Evolutionary conservation across 495 filamentous ascomycete genomes (phyloP).

Genomic region (Aspergillus taichungensis): DNA sequence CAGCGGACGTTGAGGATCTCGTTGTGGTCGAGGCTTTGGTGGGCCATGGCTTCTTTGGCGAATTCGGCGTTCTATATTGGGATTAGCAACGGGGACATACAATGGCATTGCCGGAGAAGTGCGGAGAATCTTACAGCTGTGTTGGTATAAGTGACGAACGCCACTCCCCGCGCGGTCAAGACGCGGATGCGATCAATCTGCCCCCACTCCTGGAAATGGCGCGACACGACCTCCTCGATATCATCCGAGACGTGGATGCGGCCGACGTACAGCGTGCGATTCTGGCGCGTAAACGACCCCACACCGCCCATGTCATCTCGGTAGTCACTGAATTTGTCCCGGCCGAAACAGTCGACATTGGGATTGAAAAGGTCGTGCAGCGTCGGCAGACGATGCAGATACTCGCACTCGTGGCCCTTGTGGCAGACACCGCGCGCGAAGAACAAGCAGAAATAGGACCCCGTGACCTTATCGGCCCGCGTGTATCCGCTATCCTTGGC

Average conservation of each 20-base stretch:
- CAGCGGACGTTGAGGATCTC: constrained; percentile 95
- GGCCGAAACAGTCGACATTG: constrained; percentile 89
- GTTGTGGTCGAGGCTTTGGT: constrained; percentile 75
- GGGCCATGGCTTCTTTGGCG: constrained; percentile 84
- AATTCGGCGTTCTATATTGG: constrained; percentile 62
- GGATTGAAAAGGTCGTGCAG: constrained; percentile 79
- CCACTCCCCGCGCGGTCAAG: constrained; percentile 85
- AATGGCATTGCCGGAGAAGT: too few relatives aligned
- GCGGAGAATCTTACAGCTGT: constrained; percentile 36
- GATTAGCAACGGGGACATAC: too few relatives aligned
- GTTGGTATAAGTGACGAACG: constrained; percentile 82
- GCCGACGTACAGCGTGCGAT: constrained; percentile 86
- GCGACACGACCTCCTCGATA: constrained; percentile 90
- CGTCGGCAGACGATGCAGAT: constrained; percentile 78
- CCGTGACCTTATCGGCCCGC: constrained; percentile 67
- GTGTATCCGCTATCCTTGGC: constrained; percentile 81
- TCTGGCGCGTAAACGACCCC: constrained; percentile 82
- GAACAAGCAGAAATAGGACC: constrained; percentile 87
- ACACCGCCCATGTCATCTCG: constrained; percentile 96
- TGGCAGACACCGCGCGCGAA: constrained; percentile 80
- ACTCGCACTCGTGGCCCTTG: constrained; percentile 86
- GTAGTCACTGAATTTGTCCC: constrained; percentile 81
- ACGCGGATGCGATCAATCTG: constrained; percentile 81
- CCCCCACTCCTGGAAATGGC: constrained; percentile 93
- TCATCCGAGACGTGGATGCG: constrained; percentile 94